Conservation (phyloP, 2,329 filamentous ascomycete genomes). For the Penicillium sp. region DNA sequence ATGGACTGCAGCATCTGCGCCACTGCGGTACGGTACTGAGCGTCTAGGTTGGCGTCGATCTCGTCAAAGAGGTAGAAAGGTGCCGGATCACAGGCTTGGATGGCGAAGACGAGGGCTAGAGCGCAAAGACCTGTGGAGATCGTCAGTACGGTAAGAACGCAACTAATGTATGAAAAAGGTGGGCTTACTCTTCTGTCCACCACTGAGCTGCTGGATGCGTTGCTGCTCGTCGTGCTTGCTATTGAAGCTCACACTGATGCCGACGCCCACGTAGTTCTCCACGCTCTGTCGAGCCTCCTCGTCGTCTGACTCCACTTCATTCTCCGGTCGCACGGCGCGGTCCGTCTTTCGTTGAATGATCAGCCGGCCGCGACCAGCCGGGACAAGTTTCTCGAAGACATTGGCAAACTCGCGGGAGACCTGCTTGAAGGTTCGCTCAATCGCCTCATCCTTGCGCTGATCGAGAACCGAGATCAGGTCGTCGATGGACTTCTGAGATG, state of each 20-base stretch:
- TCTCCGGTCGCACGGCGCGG: slow-evolving; percentile 57
- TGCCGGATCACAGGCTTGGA: slow-evolving; percentile 93
- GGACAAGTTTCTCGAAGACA: slow-evolving; percentile 92
- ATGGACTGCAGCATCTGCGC: slow-evolving; percentile 80
- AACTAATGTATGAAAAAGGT: background rate
- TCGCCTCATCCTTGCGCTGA: slow-evolving; percentile 93
- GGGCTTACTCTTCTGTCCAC: slow-evolving; percentile 89
- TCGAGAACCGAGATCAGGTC: slow-evolving; percentile 90
- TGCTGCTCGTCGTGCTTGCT: slow-evolving; percentile 98
- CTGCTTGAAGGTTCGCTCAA: slow-evolving; percentile 97
- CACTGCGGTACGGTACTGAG: slow-evolving; percentile 94
- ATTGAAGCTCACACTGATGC: slow-evolving; percentile 97
- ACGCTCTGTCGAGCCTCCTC: slow-evolving; percentile 59
- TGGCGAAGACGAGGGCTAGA: slow-evolving; percentile 96
- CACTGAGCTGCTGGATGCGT: slow-evolving; percentile 91
- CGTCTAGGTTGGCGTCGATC: slow-evolving; percentile 96
- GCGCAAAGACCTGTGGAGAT: slow-evolving; percentile 71
- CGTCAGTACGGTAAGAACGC: slow-evolving; percentile 8
- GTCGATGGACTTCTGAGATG: slow-evolving; percentile 79
- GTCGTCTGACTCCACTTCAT: slow-evolving; percentile 63
- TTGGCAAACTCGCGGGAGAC: slow-evolving; percentile 88
- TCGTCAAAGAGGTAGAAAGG: slow-evolving; percentile 99
- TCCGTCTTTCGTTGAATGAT: slow-evolving; percentile 91
- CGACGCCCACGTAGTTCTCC: slow-evolving; percentile 93
- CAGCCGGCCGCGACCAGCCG: slow-evolving; percentile 82